Evolutionary conservation across 2,329 filamentous ascomycete species (phyloP), one percentile per base, ranked within the genome.

Genomic region (Curvularia spicifera): DNA sequence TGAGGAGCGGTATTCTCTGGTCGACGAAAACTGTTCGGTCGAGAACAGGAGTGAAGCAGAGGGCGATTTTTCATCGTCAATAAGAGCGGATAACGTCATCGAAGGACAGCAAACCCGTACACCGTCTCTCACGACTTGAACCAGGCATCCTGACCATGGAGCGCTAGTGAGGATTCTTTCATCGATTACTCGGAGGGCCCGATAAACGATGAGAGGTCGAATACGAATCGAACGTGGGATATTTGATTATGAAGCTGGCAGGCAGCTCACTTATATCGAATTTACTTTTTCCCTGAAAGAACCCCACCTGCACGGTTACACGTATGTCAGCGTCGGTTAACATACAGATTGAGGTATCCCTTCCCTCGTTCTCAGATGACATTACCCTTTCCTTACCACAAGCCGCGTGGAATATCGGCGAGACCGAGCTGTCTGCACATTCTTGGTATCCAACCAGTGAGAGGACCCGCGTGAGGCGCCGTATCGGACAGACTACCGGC

Each of bases 401-500:
- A 51, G 49, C 48, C 43, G 50, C 44, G 31, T 26, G 29, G 18
- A 22, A 53, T 12, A 28, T 53, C 50, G 54, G 54, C 43, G 43
- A 48, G 47, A 20, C 43, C 35, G 29, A 47, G 26, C 50, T 39
- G 13, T 47, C 37, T 51, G 37, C 20, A 7, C 35, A 20, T 22
- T 37, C 37, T 28, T 53, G 43, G 8, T 50, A 31, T 29, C 33
- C 44, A 51, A 46, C 58, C 40, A 53, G 39, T 49, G 29, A 26
- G 59, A 56, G 51, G 24, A 31, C 31, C 51, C 48, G 42, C 42
- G 28, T 49, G 51, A 51, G 54, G 56, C 45, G 40, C 51, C 22
- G 40, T 61, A 59, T 66, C 60, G 60, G 64, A 55, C 56, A 52
- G 60, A 47, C 51, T 20, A 18, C 53, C 67, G 69, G 69, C 65